These are phyloP conservation scores for Durusdinium trenchii DNA, from an alignment of 73 alveolate genomes.

Conservation along the genomic window DNA sequence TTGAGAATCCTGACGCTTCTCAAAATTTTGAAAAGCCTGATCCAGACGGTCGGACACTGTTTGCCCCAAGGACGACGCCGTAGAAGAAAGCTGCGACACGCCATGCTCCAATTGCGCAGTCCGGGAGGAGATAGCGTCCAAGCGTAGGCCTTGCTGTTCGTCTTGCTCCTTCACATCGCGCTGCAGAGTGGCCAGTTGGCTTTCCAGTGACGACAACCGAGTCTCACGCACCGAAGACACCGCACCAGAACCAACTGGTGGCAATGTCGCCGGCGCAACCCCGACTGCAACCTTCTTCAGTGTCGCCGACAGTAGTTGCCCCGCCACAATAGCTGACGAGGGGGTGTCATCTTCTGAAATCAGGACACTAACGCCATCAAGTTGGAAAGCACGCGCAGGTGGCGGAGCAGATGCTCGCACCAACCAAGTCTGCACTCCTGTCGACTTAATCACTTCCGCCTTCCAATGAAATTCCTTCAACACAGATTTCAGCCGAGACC, in stretches of 20 bases:
- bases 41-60: background rate
- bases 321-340: background rate
- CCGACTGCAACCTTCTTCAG: background rate
- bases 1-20: too few relatives aligned
- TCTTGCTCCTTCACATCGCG: too few relatives aligned
- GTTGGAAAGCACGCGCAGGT: background rate
- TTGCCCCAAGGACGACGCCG: background rate
- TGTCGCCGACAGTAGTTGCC: background rate
- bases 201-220: background rate
- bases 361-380: background rate
- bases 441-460: background rate
- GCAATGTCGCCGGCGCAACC: background rate
- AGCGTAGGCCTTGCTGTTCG: too few relatives aligned
- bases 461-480: background rate
- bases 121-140: background rate
- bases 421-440: background rate
- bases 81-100: background rate
- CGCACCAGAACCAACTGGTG: background rate
- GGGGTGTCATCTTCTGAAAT: background rate
- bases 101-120: background rate
- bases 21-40: background rate
- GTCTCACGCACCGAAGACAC: background rate
- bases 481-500: background rate
- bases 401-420: background rate
- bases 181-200: background rate